Base-by-base conservation (phyloP, 441 rosid genomes). In the Adansonia grandidieri region DNA sequence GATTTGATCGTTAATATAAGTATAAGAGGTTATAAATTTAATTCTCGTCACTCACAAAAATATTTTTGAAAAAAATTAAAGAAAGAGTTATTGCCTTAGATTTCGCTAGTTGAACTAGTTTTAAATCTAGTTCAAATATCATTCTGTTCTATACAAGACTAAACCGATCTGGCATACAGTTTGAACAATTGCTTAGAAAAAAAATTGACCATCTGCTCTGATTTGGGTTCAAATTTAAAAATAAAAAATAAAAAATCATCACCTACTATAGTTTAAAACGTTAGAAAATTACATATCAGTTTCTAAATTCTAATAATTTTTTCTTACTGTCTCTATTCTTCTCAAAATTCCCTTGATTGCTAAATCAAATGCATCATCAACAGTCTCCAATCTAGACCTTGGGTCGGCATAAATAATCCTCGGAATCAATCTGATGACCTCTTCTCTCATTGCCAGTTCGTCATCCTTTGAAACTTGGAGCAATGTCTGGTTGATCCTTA, bases 321-420 rank as follows among this genome's bases (percentile, higher is more conserved):
- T 44, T 5, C 54, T 48, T 20, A 48, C 13, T n/a, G 14, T 72
- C 5, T 17, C 19, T 73, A 42, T 73, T 19, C 54, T 73, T n/a
- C 13, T 22, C 3, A 58, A 37, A 73, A 73, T 45, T 56, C 66
- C 77, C 17, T 73, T 17, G 14, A 74, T 48, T 44, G 69, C 58
- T 48, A 58, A 44, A 61, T 74, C 77, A 74, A 74, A 61, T 14
- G 77, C 77, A 74, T 74, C 77, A 22, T 74, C 69, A 60, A 74
- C 3, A n/a, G 44, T 62, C 54, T 74, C 69, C 8, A 62, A 60
- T 1, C 57, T 45, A 58, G 40, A 60, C 44, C 44, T n/a, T 9
- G 67, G 77, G 58, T 74, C 22, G 0, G 57, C 77, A 74, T 74
- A 74, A 60, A 60, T 15, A 45, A 74, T 24, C 44, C 44, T 45